Evolutionary conservation across 2,329 filamentous ascomycete species (phyloP).

Genomic region (Knoxdaviesia proteae): DNA sequence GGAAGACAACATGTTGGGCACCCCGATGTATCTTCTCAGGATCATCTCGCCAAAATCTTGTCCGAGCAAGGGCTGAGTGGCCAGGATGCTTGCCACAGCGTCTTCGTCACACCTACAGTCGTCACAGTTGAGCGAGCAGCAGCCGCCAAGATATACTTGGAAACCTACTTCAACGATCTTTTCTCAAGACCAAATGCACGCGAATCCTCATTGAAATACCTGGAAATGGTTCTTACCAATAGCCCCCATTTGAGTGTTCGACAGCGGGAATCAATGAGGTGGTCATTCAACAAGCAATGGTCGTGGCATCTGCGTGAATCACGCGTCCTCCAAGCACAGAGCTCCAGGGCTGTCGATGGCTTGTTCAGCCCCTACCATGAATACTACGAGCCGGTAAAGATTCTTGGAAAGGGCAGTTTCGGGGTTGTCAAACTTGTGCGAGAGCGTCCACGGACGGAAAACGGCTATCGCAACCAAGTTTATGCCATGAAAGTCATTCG

Average conservation of each 20-base stretch:
- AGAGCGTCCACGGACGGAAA: slow-evolving; percentile 26
- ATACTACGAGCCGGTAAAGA: slow-evolving; percentile 62
- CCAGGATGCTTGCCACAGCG: slow-evolving; percentile 15
- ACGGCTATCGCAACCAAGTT: slow-evolving; percentile 26
- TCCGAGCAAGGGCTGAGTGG: slow-evolving; percentile 6
- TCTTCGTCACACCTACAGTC: slow-evolving; percentile 13
- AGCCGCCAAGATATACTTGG: slow-evolving; percentile 68
- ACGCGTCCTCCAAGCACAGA: slow-evolving; percentile 46
- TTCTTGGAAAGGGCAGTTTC: slow-evolving; percentile 86
- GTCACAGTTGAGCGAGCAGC: slow-evolving; percentile 57
- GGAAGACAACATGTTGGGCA: neutral
- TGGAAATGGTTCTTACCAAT: slow-evolving; percentile 31
- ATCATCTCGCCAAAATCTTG: neutral
- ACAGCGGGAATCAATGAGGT: slow-evolving; percentile 31
- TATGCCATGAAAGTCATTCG: slow-evolving; percentile 96
- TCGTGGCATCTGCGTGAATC: slow-evolving; percentile 53
- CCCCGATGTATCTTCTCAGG: neutral
- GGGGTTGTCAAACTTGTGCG: slow-evolving; percentile 75
- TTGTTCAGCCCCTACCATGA: slow-evolving; percentile 1
- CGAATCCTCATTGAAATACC: slow-evolving; percentile 12
- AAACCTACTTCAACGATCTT: slow-evolving; percentile 62
- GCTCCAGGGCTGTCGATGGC: slow-evolving; percentile 15
- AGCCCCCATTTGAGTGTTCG: slow-evolving; percentile 27
- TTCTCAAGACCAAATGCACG: slow-evolving; percentile 23
- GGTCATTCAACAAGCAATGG: slow-evolving; percentile 45